Evolutionary conservation across 257 asterid genomes (phyloP), one percentile per base, ranked within the genome.

Genomic region (Agastache rugosa): DNA sequence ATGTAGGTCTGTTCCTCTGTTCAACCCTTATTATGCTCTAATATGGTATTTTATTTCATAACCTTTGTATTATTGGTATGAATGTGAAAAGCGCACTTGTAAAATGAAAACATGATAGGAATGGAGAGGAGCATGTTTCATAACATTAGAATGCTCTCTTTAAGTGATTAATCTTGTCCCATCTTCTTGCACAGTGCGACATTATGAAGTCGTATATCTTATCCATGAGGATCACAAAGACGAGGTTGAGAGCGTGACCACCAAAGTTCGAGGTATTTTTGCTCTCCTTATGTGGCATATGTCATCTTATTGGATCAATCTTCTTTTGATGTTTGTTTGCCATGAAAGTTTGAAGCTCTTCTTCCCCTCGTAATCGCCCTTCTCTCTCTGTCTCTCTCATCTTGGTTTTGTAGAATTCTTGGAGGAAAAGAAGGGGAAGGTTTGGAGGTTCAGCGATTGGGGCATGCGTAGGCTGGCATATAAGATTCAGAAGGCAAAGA

Each of bases 391-490:
- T 27, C 12, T 19, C 10, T 14, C 41, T 59, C 51, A 16, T 35
- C 47, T 60, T 34, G 15, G 4, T 71, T 67, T 14, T 72, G 25
- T 80, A 95, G 99, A 84, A 11, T 95, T 92, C 78, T 65, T 92
- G 87, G 78, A 73, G 79, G 98, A 92, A 81, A 95, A 95, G 81
- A 92, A 92, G 85, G 99, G 97, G 6, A 92, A 78, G 86, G 31
- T 92, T 59, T 92, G 98, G 97, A 92, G 98, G 86, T 88, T 92
- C 83, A 89, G 90, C 14, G 96, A 95, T 81, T 95, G 99, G 99
- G 99, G 99, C 66, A 80, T 92, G 90, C 96, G 99, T 37, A 84
- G 93, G 84, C 81, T 95, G 72, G 98, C 98, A 1, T 95, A 95
- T 93, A 83, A 77, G 88, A 95, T 95, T 68, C 86, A 85, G 61